Percentiles rank a stretch among this genome's conserved stretches.
Evolutionary conservation across 2,329 filamentous ascomycete species (phyloP).

Genomic region (Helotiales sp.): DNA sequence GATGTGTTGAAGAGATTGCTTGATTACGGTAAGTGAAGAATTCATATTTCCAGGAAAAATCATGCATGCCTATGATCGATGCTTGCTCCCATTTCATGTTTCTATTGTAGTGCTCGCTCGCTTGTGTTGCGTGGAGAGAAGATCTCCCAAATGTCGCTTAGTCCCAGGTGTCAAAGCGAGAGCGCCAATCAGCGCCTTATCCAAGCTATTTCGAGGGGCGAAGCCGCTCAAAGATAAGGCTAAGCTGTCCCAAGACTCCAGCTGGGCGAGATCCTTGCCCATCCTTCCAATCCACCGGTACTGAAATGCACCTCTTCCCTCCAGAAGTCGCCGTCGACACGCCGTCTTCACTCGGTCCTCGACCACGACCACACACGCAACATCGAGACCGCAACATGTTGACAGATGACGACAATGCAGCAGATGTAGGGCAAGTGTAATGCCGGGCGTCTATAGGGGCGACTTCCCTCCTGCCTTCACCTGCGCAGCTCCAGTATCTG

Average conservation of each 20-base stretch:
- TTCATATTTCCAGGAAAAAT: too few relatives aligned
- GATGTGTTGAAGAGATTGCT: too few relatives aligned
- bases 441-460: neutral
- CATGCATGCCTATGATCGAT: too few relatives aligned
- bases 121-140: too few relatives aligned
- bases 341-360: neutral
- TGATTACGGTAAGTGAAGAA: too few relatives aligned
- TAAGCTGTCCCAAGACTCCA: neutral
- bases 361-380: neutral
- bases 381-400: neutral
- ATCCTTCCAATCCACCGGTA: neutral
- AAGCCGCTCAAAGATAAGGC: neutral
- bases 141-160: too few relatives aligned
- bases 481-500: neutral
- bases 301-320: neutral
- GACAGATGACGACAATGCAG: neutral
- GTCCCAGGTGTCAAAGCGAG: neutral
- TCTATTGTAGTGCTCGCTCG: too few relatives aligned
- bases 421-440: neutral
- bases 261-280: neutral
- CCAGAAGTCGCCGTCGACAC: neutral
- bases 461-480: too few relatives aligned
- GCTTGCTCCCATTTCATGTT: too few relatives aligned
- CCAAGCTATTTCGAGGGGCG: neutral
- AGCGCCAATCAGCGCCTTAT: neutral